A percentile compares a stretch with the other conserved stretches of the same genome.
Conservation (phyloP, 106 monocot genomes). For the Alisma plantagoaquatica region DNA sequence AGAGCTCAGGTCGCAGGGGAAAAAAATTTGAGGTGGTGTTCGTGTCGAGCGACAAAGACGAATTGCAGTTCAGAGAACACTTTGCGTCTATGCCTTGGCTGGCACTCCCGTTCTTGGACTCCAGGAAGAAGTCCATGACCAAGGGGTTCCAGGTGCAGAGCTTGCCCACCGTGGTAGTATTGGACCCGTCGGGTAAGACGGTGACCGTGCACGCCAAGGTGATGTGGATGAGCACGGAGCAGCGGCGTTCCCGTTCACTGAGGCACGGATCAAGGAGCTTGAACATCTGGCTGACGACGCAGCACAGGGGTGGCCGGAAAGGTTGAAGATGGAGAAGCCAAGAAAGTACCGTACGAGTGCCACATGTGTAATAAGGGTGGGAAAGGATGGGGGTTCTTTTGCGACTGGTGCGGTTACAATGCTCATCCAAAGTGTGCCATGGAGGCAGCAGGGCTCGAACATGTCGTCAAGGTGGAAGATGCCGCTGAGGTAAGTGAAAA, state of each 20-base stretch:
- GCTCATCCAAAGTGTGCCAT: slow-evolving; percentile 30
- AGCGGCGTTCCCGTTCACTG: slow-evolving; percentile 25
- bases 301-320: slow-evolving; percentile 13
- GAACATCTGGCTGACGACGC: slow-evolving; percentile 17
- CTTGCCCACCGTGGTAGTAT: slow-evolving; percentile 17
- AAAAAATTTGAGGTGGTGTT: slow-evolving; percentile 21
- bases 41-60: slow-evolving; percentile 25
- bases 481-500: no score
- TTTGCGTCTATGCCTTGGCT: slow-evolving; percentile 25
- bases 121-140: slow-evolving; percentile 11
- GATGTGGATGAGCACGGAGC: slow-evolving; percentile 28
- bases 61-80: slow-evolving; percentile 17
- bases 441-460: no score
- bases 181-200: slow-evolving; percentile 21
- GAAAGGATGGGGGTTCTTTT: slow-evolving; percentile 32
- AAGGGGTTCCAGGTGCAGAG: slow-evolving; percentile 23
- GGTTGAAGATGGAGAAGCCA: slow-evolving; percentile 18
- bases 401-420: slow-evolving; percentile 24
- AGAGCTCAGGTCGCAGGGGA: slow-evolving; percentile 8
- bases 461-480: no score
- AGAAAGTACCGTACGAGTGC: no score
- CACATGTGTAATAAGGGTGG: slow-evolving; percentile 17
- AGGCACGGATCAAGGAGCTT: slow-evolving; percentile 14
- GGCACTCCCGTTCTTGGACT: slow-evolving; percentile 21
- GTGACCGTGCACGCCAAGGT: no score